These are phyloP conservation scores for Diphasiastrum complanatum DNA, from an alignment of 83 land plant genomes.

Conservation along the genomic window DNA sequence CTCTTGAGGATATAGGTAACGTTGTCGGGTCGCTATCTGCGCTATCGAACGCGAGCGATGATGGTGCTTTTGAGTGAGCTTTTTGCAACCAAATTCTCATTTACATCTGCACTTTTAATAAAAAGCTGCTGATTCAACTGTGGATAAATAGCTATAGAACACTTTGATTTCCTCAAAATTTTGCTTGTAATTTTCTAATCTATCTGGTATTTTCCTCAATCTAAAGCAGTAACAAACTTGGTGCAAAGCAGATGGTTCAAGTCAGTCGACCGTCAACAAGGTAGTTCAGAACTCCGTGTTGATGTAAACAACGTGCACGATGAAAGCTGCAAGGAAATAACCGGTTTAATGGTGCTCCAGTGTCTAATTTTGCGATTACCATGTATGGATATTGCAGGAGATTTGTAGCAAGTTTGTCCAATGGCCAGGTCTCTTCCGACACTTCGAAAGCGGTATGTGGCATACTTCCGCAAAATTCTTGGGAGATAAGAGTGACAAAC, in stretches of 20 bases:
- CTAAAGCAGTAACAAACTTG: too few species aligned
- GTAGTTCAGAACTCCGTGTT: too few species aligned
- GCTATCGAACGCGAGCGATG: conserved; percentile 24
- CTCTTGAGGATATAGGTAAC: conserved; percentile 27
- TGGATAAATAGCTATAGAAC: too few species aligned
- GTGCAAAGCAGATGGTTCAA: too few species aligned
- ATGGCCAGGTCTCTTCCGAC: neutral
- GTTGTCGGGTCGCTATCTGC: conserved; percentile 23
- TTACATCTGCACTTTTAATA: neutral
- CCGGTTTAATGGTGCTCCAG: neutral
- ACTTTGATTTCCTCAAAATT: too few species aligned
- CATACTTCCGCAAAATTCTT: neutral
- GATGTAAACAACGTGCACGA: neutral
- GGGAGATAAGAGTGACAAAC: neutral
- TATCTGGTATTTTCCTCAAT: too few species aligned
- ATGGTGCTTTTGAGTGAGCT: conserved; percentile 16
- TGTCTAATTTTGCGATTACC: neutral
- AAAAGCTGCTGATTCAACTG: too few species aligned
- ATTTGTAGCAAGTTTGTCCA: conserved; percentile 12
- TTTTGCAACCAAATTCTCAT: neutral
- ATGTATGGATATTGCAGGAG: conserved; percentile 2
- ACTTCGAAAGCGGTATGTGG: neutral
- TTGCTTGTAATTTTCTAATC: too few species aligned
- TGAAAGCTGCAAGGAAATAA: neutral
- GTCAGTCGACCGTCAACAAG: too few species aligned